phyloP scores from a whole-genome alignment of 1,139 yeast species.

The Diutina scorzettiae region DNA sequence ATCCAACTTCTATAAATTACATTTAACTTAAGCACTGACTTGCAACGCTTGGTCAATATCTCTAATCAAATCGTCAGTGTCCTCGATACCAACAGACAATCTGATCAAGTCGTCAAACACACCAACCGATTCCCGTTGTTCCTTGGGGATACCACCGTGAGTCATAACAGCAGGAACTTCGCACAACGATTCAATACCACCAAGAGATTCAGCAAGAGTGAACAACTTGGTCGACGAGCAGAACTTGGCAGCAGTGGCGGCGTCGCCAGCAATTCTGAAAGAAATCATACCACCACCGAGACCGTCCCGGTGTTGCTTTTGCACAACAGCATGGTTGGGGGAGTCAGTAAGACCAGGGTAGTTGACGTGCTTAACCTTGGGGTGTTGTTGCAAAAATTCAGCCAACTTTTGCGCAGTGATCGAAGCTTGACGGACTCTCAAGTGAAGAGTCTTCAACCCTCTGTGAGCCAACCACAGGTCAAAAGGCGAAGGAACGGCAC shows the following conservation, averaged over 20 bases:
- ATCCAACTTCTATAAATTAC: neutral
- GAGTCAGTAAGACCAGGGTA: conserved; percentile 74
- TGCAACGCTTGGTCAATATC: conserved; percentile 65
- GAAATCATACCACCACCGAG: conserved; percentile 92
- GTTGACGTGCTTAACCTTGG: conserved; percentile 54
- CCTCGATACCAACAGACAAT: conserved; percentile 83
- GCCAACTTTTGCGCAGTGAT: conserved; percentile 61
- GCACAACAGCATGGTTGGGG: conserved; percentile 49
- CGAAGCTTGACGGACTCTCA: conserved; percentile 66
- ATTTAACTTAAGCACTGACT: neutral
- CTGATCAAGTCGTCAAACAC: conserved; percentile 76
- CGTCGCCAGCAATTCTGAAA: conserved; percentile 77
- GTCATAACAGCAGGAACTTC: conserved; percentile 93
- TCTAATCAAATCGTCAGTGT: conserved; percentile 60
- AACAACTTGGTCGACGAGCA: conserved; percentile 65
- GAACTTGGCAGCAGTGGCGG: conserved; percentile 61
- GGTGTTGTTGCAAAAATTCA: conserved; percentile 40
- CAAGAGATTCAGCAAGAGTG: conserved; percentile 82
- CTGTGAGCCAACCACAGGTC: conserved; percentile 92
- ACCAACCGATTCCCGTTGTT: conserved; percentile 68
- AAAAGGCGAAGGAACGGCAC: conserved; percentile 83
- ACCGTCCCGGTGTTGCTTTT: conserved; percentile 70
- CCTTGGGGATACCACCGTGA: conserved; percentile 83
- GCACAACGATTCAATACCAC: conserved; percentile 78
- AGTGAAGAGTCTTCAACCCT: conserved; percentile 78